phyloP scores from a whole-genome alignment of 345 rosid species.

The Brassica nigra region DNA sequence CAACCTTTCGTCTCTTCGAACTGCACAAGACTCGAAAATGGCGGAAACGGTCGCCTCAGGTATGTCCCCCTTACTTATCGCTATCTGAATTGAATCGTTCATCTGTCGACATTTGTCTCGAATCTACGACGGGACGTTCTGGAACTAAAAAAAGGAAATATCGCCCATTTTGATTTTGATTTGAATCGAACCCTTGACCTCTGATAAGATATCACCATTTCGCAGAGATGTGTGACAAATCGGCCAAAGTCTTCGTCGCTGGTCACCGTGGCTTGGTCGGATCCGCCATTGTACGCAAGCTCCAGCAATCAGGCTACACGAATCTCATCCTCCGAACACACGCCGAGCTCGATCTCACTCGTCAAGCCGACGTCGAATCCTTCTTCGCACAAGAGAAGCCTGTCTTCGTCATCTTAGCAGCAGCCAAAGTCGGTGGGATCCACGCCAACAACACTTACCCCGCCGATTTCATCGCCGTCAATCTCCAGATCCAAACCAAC shows the following conservation, averaged over 20 bases:
- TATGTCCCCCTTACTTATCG: neutral
- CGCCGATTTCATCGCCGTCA: conserved; percentile 87
- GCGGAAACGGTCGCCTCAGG: conserved; percentile 34
- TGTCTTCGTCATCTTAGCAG: conserved; percentile 65
- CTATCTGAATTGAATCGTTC: neutral
- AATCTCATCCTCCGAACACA: conserved; percentile 74
- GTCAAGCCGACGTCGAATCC: conserved; percentile 74
- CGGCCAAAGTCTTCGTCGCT: conserved; percentile 88
- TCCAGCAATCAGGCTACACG: conserved; percentile 56
- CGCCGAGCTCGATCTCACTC: conserved; percentile 81
- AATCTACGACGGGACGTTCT: neutral
- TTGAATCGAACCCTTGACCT: neutral
- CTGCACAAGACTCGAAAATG: conserved; percentile 21
- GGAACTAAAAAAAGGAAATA: neutral
- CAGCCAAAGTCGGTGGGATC: conserved; percentile 97
- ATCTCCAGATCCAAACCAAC: conserved; percentile 95
- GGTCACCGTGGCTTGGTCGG: conserved; percentile 96
- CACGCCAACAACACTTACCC: conserved; percentile 96
- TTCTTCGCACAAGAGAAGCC: conserved; percentile 76
- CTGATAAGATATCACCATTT: no score
- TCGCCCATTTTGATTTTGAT: neutral
- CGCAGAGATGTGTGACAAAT: conserved; percentile 49
- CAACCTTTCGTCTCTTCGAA: neutral
- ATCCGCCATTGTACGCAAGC: conserved; percentile 81
- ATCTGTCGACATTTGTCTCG: neutral